Evolutionary conservation across 169 alveolate species (phyloP), one percentile per base, ranked within the genome.

Genomic region (Babesia divergens): DNA sequence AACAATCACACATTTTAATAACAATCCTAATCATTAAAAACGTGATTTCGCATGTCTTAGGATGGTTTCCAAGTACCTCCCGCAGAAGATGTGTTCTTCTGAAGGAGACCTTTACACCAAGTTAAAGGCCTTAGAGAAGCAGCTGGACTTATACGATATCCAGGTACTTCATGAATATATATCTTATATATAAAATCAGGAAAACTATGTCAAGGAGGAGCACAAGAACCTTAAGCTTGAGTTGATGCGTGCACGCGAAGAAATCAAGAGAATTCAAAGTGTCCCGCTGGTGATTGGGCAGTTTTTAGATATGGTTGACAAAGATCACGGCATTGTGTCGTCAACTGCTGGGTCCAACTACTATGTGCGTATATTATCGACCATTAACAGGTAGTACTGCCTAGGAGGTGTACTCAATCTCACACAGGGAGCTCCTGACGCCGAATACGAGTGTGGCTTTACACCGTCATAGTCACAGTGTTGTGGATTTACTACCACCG

Each of bases 231-330:
- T 98, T 83, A 96, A 97, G 92, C 87, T 98, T 14, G 99, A 98
- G 87, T 91, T 94, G 76, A 89, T 95, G 24, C 86, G 99, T 38
- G 98, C 99, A 26, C 91, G 94, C 66, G 98, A 96, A 72, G 99
- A 98, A 82, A 91, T 97, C 60, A 96, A 95, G 79, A 90, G 99
- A 40, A 97, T 98, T 37, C 98, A 97, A 83, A 92, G 98, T 29
- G 99, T 97, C 34, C 99, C 99, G 2, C 88, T 98, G 35, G 97
- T 97, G 46, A 97, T 98, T 35, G 99, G 99, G 8, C 98, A 97
- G 62, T 98, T 97, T 91, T 85, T 94, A 65, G 99, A 98, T 79
- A 95, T 98, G 93, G 93, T 97, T 26, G 99, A 96, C 81, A 98
- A 95, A 44, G 91, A 94, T 59, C 96, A 98, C 86, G 99, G 98